These are phyloP conservation scores for Neurospora sp. DNA, from an alignment of 495 filamentous ascomycete species.

Conservation along the genomic window DNA sequence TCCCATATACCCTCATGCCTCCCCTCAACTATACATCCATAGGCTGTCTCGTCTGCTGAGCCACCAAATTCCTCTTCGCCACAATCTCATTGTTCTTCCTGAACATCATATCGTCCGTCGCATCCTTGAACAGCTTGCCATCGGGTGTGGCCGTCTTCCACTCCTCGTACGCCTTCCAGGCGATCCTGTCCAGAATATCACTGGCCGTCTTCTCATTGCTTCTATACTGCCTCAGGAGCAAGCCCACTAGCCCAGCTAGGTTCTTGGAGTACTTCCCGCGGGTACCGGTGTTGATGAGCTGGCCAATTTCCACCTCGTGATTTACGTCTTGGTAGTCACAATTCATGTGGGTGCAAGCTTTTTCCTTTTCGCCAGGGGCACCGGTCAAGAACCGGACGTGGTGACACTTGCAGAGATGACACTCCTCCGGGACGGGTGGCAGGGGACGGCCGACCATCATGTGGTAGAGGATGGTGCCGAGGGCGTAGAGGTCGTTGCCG, in stretches of 20 bases:
- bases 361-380: background rate
- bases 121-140: constrained; percentile 17
- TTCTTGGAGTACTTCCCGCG: constrained; percentile 10
- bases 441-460: constrained; percentile 28
- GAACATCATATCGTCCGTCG: constrained; percentile 19
- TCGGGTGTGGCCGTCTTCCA: constrained; percentile 21
- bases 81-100: constrained; percentile 9
- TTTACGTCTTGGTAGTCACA: constrained; percentile 17
- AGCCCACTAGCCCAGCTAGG: constrained; percentile 12
- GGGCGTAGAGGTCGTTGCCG: constrained; percentile 24
- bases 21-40: background rate
- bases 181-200: constrained; percentile 8
- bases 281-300: background rate
- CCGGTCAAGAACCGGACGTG: constrained; percentile 7
- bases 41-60: background rate
- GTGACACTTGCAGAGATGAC: constrained; percentile 11
- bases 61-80: background rate
- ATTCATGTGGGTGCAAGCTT: background rate
- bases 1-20: background rate
- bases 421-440: constrained; percentile 15
- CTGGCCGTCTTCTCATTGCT: constrained; percentile 7
- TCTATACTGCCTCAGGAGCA: constrained; percentile 16
- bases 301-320: constrained; percentile 6
- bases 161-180: constrained; percentile 13
- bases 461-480: constrained; percentile 26